phyloP scores from a whole-genome alignment of 306 rosid species.

The Bauhinia variegata region DNA sequence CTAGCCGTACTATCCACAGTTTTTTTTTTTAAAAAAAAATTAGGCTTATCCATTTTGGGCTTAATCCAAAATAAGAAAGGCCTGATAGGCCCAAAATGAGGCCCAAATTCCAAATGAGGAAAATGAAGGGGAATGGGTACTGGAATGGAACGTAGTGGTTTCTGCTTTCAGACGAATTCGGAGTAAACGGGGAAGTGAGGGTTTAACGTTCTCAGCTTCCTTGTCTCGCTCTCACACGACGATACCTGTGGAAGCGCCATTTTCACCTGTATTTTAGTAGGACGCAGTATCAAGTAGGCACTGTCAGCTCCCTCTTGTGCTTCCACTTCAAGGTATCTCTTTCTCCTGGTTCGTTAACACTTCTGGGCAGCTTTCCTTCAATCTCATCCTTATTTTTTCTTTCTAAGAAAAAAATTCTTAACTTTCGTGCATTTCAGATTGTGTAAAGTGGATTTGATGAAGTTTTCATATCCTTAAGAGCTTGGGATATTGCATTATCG shows the following conservation, averaged over 20 bases:
- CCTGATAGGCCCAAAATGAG: too few species aligned
- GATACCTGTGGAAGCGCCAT: neutral
- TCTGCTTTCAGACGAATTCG: neutral
- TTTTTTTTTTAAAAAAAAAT: neutral
- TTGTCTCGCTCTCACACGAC: neutral
- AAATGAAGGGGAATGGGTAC: slow-evolving; percentile 21
- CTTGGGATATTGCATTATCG: neutral
- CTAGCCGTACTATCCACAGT: too few species aligned
- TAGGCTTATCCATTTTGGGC: too few species aligned
- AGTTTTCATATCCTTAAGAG: neutral
- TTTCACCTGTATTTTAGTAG: neutral
- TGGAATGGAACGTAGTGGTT: neutral
- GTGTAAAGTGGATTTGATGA: neutral
- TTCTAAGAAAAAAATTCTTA: neutral
- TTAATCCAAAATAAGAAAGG: too few species aligned
- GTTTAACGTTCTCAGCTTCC: slow-evolving; percentile 30
- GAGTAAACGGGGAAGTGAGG: slow-evolving; percentile 18
- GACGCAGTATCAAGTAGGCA: too few species aligned
- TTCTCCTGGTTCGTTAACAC: slow-evolving; percentile 25
- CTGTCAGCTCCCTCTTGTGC: too few species aligned
- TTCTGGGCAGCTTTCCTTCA: neutral
- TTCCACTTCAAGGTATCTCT: too few species aligned
- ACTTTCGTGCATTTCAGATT: neutral
- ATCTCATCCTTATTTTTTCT: neutral
- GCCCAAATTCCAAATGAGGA: too few species aligned